phyloP scores from a whole-genome alignment of 176 grass and related monocot genomes.

The maize (Zea mays) region DNA sequence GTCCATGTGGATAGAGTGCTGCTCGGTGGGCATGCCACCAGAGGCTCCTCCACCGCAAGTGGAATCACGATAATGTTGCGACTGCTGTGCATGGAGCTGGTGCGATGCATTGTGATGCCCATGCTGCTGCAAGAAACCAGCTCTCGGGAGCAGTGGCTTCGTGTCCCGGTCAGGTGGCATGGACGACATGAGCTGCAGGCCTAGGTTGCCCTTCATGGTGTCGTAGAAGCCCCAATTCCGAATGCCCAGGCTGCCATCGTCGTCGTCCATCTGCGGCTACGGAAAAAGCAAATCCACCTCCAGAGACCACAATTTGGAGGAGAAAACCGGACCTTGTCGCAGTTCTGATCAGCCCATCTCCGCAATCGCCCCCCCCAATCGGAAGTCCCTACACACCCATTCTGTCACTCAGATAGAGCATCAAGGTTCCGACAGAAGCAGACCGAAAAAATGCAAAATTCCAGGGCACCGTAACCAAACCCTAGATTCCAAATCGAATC shows the following conservation, averaged over 20 bases:
- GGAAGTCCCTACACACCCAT: constrained; percentile 23
- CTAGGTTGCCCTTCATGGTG: constrained; percentile 59
- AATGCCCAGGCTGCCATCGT: constrained; percentile 53
- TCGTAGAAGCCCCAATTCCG: constrained; percentile 86
- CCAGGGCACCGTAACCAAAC: constrained; percentile 18
- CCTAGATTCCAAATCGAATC: constrained; percentile 13
- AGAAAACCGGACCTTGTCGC: neutral
- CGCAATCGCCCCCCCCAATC: constrained; percentile 28
- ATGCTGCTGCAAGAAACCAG: constrained; percentile 49
- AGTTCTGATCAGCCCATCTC: constrained; percentile 39
- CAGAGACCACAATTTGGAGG: neutral
- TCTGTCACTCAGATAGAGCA: constrained; percentile 13
- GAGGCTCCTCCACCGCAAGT: no score
- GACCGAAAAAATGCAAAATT: neutral
- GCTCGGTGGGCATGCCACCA: no score
- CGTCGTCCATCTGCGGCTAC: constrained; percentile 55
- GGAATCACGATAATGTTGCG: constrained; percentile 25
- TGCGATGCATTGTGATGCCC: constrained; percentile 26
- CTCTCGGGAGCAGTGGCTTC: constrained; percentile 50
- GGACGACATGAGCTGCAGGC: constrained; percentile 78
- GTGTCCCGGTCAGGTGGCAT: constrained; percentile 53
- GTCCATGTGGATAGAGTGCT: no score
- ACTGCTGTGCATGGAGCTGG: constrained; percentile 35
- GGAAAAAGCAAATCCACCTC: constrained; percentile 31
- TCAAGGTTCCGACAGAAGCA: neutral